Percentiles rank a stretch among this genome's conserved stretches.
These are phyloP conservation scores for Globisporangium okanoganense DNA, from an alignment of 352 stramenopile genomes.

Conservation along the genomic window DNA sequence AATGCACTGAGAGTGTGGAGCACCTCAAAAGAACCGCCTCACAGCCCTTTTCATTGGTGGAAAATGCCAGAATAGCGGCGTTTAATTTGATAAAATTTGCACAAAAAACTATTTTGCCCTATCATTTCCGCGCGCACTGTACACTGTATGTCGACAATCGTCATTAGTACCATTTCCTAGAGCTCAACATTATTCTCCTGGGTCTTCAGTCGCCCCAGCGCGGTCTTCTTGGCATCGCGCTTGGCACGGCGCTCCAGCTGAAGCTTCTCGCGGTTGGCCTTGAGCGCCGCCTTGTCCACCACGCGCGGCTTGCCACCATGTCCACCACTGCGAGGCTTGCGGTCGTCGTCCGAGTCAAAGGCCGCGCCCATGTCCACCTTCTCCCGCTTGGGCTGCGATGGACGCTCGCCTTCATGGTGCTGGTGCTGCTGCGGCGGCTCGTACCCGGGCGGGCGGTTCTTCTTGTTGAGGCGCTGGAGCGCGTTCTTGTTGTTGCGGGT, in stretches of 20 bases:
- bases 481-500: slow-evolving; percentile 16
- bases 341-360: slow-evolving; percentile 62
- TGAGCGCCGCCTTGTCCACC: slow-evolving; percentile 52
- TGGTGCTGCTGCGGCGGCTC: slow-evolving; percentile 10
- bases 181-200: slow-evolving; percentile 50
- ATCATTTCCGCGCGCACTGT: too few species aligned
- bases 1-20: too few species aligned
- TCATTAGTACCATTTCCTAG: slow-evolving; percentile 8
- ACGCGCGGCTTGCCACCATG: slow-evolving; percentile 25
- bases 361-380: slow-evolving; percentile 73
- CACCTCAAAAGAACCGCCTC: too few species aligned
- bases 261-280: slow-evolving; percentile 55
- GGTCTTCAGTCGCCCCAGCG: slow-evolving; percentile 40
- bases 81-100: too few species aligned
- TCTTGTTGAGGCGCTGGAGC: slow-evolving; percentile 16
- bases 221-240: slow-evolving; percentile 55
- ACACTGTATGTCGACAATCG: too few species aligned
- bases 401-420: not conserved
- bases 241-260: slow-evolving; percentile 47
- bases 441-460: slow-evolving; percentile 7
- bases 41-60: too few species aligned
- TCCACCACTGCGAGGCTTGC: slow-evolving; percentile 9
- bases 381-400: slow-evolving; percentile 21
- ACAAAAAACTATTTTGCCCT: too few species aligned
- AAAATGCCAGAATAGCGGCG: too few species aligned